Base-by-base conservation (phyloP, 2,329 filamentous ascomycete genomes). In the Zopfia rhizophila region DNA sequence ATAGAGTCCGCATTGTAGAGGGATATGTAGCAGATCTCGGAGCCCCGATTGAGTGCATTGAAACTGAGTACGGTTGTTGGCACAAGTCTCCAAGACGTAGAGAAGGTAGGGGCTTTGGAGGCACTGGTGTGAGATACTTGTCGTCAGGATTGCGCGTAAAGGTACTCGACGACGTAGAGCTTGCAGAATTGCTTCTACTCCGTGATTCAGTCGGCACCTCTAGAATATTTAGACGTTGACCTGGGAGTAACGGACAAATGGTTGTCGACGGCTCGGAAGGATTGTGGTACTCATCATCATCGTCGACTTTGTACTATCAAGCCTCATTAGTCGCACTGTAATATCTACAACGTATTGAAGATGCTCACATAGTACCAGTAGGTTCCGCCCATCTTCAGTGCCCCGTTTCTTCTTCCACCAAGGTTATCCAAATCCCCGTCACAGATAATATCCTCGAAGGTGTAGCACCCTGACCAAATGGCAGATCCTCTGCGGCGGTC, bases 311-410 rank as follows among this genome's bases (percentile, higher is more conserved):
- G 73, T 96, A 97, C 89, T 95, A 68, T 16, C 37, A 38, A 29
- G 45, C 32, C 51, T 53, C 38, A 17, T 25, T 18, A 18, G 37
- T 27, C 14, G 37, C 16, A 29, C 32, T 27, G 12, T 5, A 28
- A 45, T 24, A 21, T 14, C n/a, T n/a, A n/a, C n/a, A n/a, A n/a
- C n/a, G n/a, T n/a, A 52, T 38, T 38, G 38, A 30, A 16, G 24
- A 35, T 31, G 80, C 89, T 75, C 78, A 95, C 91, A 75, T 94
- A 97, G 78, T 96, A 97, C 82, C 93, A 97, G 73, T 97, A 97
- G 12, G 88, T 94, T 49, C 88, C 85, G 31, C 92, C 92, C 89
- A 96, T 96, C 72, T 88, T 94, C 55, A 97, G 80, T 39, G 89
- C 92, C 46, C 91, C 91, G 58, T 83, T 83, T 60, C 90, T 83